Evolutionary conservation across 768 basidiomycete genomes (phyloP).

Genomic region (Serendipita sp.): DNA sequence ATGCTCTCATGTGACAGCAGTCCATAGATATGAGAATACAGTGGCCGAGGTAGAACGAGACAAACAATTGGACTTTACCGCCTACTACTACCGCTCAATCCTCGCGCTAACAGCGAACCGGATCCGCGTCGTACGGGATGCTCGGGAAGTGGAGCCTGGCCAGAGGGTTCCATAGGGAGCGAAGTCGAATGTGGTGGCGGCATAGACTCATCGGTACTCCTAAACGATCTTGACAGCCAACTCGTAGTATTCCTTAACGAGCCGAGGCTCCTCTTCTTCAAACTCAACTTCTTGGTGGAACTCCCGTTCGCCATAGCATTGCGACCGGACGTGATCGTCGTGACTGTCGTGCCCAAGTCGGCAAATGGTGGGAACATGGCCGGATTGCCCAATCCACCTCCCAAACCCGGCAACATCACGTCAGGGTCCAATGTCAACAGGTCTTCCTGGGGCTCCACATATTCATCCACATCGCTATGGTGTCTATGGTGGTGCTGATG

Average conservation of each 20-base stretch:
- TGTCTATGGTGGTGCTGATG: not conserved
- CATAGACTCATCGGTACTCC: not conserved
- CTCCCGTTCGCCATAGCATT: not conserved
- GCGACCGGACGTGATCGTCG: not conserved
- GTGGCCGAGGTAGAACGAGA: too few relatives aligned
- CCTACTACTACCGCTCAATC: too few relatives aligned
- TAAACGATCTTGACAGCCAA: not conserved
- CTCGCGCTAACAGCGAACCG: too few relatives aligned
- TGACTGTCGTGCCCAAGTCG: not conserved
- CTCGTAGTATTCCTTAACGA: not conserved
- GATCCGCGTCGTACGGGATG: too few relatives aligned
- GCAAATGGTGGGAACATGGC: slow-evolving; percentile 3
- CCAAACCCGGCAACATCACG: not conserved
- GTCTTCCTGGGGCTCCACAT: not conserved
- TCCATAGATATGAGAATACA: too few relatives aligned
- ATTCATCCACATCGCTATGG: not conserved
- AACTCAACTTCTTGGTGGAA: not conserved
- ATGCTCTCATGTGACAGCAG: too few relatives aligned
- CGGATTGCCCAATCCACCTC: slow-evolving; percentile 1
- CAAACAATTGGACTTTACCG: too few relatives aligned
- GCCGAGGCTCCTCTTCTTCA: not conserved
- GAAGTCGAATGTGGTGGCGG: too few relatives aligned
- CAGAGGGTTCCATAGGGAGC: too few relatives aligned
- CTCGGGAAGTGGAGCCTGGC: too few relatives aligned
- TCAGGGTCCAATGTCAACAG: not conserved